Percentiles rank a stretch among this genome's conserved stretches.
phyloP scores from a whole-genome alignment of 1,284 basidiomycete genomes.

The Moesziomyces sp. region DNA sequence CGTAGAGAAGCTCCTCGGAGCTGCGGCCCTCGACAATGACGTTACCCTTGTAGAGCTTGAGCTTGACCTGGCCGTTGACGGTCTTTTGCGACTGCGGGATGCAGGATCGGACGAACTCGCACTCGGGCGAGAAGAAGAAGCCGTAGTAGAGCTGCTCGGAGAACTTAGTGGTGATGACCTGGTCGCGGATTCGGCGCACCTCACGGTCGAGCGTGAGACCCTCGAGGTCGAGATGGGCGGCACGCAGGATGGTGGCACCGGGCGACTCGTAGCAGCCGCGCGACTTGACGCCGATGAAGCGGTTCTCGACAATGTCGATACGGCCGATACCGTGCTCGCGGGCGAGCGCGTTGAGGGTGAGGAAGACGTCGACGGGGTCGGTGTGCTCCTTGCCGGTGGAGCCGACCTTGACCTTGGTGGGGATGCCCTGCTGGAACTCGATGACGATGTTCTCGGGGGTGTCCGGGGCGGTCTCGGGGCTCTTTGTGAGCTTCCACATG shows the following conservation, averaged over 20 bases:
- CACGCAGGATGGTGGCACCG: constrained; percentile 92
- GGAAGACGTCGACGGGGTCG: constrained; percentile 95
- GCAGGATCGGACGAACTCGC: constrained; percentile 82
- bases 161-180: constrained; percentile 90
- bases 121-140: constrained; percentile 94
- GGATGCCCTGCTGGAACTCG: constrained; percentile 82
- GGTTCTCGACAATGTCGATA: constrained; percentile 98
- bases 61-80: constrained; percentile 89
- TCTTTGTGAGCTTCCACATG: constrained; percentile 98
- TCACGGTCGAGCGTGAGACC: constrained; percentile 97
- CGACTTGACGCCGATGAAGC: constrained; percentile 98
- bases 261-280: constrained; percentile 99
- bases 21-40: constrained; percentile 91
- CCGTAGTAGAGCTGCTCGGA: constrained; percentile 94
- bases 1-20: constrained; percentile 89
- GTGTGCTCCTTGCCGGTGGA: constrained; percentile 71
- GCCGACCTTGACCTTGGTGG: constrained; percentile 56
- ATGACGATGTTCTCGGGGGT: constrained; percentile 79
- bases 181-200: constrained; percentile 91
- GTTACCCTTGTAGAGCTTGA: constrained; percentile 97
- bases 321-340: constrained; percentile 95
- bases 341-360: constrained; percentile 88
- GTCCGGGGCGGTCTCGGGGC: constrained; percentile 83
- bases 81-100: constrained; percentile 91
- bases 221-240: constrained; percentile 95